These are phyloP conservation scores for Aspergillus latus DNA, from an alignment of 2,329 filamentous ascomycete species.

Conservation along the genomic window DNA sequence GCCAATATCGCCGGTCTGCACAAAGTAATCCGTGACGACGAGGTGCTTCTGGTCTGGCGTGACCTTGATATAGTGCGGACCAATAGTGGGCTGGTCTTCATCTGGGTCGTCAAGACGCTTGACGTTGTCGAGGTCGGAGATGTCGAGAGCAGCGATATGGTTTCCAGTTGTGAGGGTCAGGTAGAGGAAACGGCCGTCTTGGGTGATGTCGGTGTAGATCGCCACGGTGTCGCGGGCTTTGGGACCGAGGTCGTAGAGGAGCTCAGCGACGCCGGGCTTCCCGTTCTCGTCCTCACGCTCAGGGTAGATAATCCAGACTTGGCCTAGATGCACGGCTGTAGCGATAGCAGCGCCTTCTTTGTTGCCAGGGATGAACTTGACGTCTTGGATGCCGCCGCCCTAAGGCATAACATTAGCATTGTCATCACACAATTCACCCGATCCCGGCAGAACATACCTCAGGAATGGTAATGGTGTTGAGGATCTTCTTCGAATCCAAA, in stretches of 20 bases:
- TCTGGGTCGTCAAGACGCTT: slow-evolving; percentile 63
- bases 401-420: slow-evolving; percentile 12
- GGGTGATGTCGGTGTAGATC: slow-evolving; percentile 61
- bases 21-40: slow-evolving; percentile 65
- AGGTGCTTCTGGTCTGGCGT: slow-evolving; percentile 65
- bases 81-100: slow-evolving; percentile 59
- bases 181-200: slow-evolving; percentile 60
- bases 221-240: slow-evolving; percentile 57
- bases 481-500: slow-evolving; percentile 53
- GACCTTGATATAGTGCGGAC: slow-evolving; percentile 65
- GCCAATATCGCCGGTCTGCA: slow-evolving; percentile 61
- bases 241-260: slow-evolving; percentile 53
- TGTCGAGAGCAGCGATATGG: slow-evolving; percentile 63
- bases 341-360: slow-evolving; percentile 58
- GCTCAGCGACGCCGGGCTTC: slow-evolving; percentile 58
- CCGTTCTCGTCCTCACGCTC: slow-evolving; percentile 56
- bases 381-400: slow-evolving; percentile 52
- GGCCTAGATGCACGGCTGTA: slow-evolving; percentile 59
- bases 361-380: slow-evolving; percentile 66
- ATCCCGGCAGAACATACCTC: slow-evolving; percentile 36
- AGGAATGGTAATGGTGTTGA: slow-evolving; percentile 62
- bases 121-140: slow-evolving; percentile 59
- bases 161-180: slow-evolving; percentile 62
- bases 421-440: too few species aligned
- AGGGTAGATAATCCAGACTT: slow-evolving; percentile 67